A percentile compares a stretch with the other conserved stretches of the same genome.
Conservation (phyloP, 2,329 filamentous ascomycete genomes). For the Mycosphaerella sp. region DNA sequence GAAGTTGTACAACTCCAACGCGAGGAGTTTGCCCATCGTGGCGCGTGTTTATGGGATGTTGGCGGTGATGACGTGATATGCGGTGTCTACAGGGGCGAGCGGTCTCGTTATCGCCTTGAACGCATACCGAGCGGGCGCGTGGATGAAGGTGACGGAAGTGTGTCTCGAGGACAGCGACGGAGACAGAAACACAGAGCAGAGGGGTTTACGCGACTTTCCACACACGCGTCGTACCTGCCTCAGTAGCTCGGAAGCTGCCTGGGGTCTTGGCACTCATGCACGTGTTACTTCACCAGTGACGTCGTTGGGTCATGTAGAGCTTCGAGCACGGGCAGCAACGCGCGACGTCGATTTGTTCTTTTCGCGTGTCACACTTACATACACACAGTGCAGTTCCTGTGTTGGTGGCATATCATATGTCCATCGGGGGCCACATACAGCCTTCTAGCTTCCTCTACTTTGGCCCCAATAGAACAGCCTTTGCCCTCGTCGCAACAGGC, state of each 20-base stretch:
- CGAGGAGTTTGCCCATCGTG: slow-evolving; percentile 92
- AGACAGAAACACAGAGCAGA: neutral
- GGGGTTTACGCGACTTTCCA: neutral
- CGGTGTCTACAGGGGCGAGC: neutral
- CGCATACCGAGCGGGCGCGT: neutral
- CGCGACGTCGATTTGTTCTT: neutral
- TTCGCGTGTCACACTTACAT: neutral
- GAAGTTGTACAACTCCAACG: slow-evolving; percentile 96
- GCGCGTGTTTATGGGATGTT: slow-evolving; percentile 1
- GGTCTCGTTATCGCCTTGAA: neutral
- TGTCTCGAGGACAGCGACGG: neutral
- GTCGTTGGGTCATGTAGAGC: no score
- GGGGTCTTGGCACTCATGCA: neutral
- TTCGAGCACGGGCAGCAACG: no score
- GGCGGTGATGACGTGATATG: neutral
- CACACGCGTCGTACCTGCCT: neutral
- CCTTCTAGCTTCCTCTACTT: no score
- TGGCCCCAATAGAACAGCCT: no score
- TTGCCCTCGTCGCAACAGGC: no score
- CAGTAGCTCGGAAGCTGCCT: neutral
- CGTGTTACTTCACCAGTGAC: neutral
- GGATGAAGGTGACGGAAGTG: no score
- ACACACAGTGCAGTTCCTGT: neutral
- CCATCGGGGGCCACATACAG: neutral
- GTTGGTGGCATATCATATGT: neutral